Evolutionary conservation across 1,284 basidiomycete species (phyloP).

Genomic region (Somion occarium): DNA sequence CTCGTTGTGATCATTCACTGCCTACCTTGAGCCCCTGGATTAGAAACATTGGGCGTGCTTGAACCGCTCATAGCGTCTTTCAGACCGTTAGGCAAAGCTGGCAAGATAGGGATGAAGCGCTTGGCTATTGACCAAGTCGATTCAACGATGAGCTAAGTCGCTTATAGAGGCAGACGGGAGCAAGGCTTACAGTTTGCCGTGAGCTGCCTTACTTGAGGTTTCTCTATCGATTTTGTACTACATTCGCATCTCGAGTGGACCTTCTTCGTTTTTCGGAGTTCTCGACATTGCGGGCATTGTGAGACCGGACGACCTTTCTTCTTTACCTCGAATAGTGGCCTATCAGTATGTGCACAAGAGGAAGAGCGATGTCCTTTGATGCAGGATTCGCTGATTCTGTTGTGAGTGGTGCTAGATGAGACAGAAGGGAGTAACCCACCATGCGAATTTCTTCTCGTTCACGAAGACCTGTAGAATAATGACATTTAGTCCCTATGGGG

Average conservation of each 20-base stretch:
- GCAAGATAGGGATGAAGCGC: conserved; percentile 23
- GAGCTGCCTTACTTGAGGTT: conserved; percentile 10
- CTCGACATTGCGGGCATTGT: conserved; percentile 74
- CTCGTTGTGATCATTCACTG: conserved; percentile 3
- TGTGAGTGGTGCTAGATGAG: not conserved
- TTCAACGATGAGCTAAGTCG: not conserved
- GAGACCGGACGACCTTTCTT: conserved; percentile 80
- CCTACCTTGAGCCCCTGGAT: conserved; percentile 11
- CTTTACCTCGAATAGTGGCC: conserved; percentile 77
- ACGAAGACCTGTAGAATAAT: conserved; percentile 52
- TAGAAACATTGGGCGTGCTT: conserved; percentile 1
- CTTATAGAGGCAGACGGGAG: not conserved
- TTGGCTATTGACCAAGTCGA: conserved; percentile 9
- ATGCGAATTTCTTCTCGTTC: conserved; percentile 81
- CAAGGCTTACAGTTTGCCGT: conserved; percentile 13
- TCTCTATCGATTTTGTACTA: conserved; percentile 7
- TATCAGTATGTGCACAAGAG: conserved; percentile 70
- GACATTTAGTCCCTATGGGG: not conserved
- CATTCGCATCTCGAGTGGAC: conserved; percentile 69
- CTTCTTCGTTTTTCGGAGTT: conserved; percentile 71
- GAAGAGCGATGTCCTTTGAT: conserved; percentile 83
- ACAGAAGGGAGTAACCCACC: conserved; percentile 49
- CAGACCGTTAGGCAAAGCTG: conserved; percentile 26
- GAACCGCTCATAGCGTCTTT: conserved; percentile 11
- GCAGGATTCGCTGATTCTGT: conserved; percentile 59